Evolutionary conservation across 2,329 filamentous ascomycete species (phyloP).

Genomic region (Fusarium subtropicale): DNA sequence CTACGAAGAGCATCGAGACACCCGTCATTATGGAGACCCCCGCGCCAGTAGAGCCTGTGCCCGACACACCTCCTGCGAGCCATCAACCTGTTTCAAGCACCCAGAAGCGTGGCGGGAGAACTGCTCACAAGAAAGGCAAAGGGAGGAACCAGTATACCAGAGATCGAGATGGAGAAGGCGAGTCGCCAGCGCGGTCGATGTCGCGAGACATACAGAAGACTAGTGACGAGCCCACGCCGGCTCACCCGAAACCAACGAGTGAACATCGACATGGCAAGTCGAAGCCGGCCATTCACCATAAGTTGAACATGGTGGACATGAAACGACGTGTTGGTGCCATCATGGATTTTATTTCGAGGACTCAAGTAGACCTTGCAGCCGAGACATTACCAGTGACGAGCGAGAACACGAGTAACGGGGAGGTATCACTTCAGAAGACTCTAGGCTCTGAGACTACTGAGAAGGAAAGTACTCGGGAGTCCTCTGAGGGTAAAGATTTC

Average conservation of each 20-base stretch:
- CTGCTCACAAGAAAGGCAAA: conserved; percentile 73
- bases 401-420: conserved; percentile 53
- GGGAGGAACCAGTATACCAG: conserved; percentile 87
- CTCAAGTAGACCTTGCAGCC: conserved; percentile 86
- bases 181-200: conserved; percentile 68
- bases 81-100: conserved; percentile 60
- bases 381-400: conserved; percentile 64
- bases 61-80: conserved; percentile 58
- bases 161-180: conserved; percentile 72
- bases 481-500: conserved; percentile 66
- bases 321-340: conserved; percentile 85
- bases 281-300: conserved; percentile 67
- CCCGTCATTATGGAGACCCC: conserved; percentile 47
- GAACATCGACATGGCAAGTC: conserved; percentile 67
- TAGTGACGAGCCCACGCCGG: conserved; percentile 51
- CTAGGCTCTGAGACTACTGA: conserved; percentile 46
- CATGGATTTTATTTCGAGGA: conserved; percentile 88
- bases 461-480: conserved; percentile 42
- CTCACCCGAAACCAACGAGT: conserved; percentile 53
- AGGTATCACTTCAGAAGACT: conserved; percentile 55
- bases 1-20: conserved; percentile 50
- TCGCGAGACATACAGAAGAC: conserved; percentile 60
- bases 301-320: conserved; percentile 89
- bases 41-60: conserved; percentile 46
- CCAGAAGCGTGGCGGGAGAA: conserved; percentile 70